These are phyloP conservation scores for Cutaneotrichosporon cutaneum DNA, from an alignment of 1,284 basidiomycete species.

Conservation along the genomic window DNA sequence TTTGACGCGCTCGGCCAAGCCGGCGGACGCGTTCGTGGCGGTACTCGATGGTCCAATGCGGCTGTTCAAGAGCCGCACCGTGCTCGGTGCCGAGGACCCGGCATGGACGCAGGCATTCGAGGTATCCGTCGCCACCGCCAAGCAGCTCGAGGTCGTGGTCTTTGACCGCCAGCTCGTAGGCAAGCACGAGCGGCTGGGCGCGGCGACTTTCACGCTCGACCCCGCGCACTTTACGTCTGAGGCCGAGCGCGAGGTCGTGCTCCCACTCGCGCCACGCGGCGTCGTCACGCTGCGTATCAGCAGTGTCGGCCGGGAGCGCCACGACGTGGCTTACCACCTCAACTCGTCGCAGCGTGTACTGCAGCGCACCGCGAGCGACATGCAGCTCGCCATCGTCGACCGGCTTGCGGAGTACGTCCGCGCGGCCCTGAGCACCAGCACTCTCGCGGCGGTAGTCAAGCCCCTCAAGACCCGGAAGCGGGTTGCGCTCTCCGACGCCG, in stretches of 20 bases:
- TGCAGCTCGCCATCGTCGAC: constrained; percentile 47
- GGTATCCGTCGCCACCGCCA: constrained; percentile 34
- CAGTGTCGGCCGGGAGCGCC: constrained; percentile 44
- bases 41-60: constrained; percentile 42
- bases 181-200: constrained; percentile 49
- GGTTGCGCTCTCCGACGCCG: constrained; percentile 36
- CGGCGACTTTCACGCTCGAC: constrained; percentile 44
- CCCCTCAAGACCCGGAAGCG: constrained; percentile 45
- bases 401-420: constrained; percentile 45
- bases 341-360: constrained; percentile 34
- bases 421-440: constrained; percentile 29
- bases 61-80: constrained; percentile 48
- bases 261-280: constrained; percentile 47
- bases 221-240: constrained; percentile 33
- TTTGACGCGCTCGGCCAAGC: constrained; percentile 35
- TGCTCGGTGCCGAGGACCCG: constrained; percentile 48
- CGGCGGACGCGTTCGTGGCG: constrained; percentile 47
- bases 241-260: constrained; percentile 39
- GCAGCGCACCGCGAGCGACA: constrained; percentile 41
- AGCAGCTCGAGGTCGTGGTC: constrained; percentile 41
- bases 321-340: constrained; percentile 49
- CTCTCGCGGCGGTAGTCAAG: constrained; percentile 32
- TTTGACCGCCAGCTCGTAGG: constrained; percentile 50
- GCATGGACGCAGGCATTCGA: constrained; percentile 51
- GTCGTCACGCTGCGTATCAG: constrained; percentile 44